A percentile compares a stretch with the other conserved stretches of the same genome.
phyloP scores from a whole-genome alignment of 208 protist species.

The Porcisia deanei region DNA sequence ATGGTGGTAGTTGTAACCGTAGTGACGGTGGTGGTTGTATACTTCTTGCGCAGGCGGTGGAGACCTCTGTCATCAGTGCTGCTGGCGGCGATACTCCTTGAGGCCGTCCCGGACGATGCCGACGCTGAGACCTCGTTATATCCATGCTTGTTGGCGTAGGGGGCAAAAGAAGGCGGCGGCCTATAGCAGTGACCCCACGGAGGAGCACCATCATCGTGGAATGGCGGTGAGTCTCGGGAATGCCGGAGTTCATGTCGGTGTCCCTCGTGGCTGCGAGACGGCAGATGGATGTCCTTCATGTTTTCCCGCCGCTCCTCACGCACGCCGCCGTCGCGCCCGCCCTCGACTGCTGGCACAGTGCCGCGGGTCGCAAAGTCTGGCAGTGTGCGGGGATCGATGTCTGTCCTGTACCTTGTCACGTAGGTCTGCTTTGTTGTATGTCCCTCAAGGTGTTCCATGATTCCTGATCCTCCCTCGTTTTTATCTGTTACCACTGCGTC shows the following conservation, averaged over 20 bases:
- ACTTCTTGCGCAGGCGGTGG: slow-evolving; percentile 66
- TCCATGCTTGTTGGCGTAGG: not conserved
- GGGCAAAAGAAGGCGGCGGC: slow-evolving; percentile 6
- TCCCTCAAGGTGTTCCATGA: slow-evolving; percentile 16
- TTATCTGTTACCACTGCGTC: not conserved
- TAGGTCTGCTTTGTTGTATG: slow-evolving; percentile 44
- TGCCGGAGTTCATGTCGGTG: not conserved
- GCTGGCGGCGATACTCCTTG: not conserved
- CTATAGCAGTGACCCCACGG: not conserved
- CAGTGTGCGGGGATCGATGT: slow-evolving; percentile 42
- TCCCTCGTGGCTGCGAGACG: not conserved
- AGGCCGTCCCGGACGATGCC: slow-evolving; percentile 10
- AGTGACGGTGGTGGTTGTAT: slow-evolving; percentile 71
- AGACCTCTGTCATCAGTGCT: not conserved
- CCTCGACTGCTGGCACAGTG: slow-evolving; percentile 3
- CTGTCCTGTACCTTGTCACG: slow-evolving; percentile 35
- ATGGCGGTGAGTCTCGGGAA: not conserved
- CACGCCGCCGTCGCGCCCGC: not conserved
- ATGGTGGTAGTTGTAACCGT: slow-evolving; percentile 71
- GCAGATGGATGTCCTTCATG: not conserved
- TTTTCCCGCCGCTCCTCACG: not conserved
- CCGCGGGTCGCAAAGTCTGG: slow-evolving; percentile 36
- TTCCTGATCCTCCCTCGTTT: not conserved
- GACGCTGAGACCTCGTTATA: not conserved
- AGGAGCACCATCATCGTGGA: not conserved